Conservation (phyloP, 1,284 basidiomycete species). For the Tremellales sp. region DNA sequence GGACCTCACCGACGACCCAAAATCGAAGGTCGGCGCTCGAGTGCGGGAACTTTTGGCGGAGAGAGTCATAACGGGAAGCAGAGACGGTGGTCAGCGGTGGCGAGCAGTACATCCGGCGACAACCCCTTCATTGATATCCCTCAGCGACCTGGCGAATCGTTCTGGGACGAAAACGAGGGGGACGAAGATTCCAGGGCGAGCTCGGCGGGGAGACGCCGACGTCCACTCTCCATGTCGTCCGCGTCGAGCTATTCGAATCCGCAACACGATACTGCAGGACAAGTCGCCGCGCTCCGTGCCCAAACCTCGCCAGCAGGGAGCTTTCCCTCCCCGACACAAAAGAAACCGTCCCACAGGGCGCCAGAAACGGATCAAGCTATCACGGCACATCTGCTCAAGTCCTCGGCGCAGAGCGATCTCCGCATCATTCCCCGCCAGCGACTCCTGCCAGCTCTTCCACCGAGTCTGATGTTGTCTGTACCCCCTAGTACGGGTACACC, state of each 20-base stretch:
- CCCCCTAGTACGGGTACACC: constrained; percentile 15
- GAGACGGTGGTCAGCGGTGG: constrained; percentile 7
- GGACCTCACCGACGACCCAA: not conserved
- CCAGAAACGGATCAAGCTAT: constrained; percentile 19
- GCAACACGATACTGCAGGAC: not conserved
- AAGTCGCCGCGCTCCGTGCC: not conserved
- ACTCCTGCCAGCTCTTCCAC: not conserved
- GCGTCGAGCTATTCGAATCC: constrained; percentile 9
- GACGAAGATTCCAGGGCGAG: not conserved
- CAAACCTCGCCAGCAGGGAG: not conserved
- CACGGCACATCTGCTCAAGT: constrained; percentile 16
- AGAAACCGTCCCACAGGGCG: constrained; percentile 8
- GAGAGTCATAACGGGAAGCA: not conserved
- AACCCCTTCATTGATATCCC: not conserved
- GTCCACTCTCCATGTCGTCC: constrained; percentile 17
- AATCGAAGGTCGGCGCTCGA: constrained; percentile 1
- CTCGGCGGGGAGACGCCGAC: not conserved
- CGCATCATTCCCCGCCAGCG: constrained; percentile 14
- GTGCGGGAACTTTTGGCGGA: constrained; percentile 4
- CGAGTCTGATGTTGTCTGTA: not conserved
- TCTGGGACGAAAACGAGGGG: constrained; percentile 1
- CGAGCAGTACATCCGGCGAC: not conserved
- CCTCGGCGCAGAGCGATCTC: constrained; percentile 8
- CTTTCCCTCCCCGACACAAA: constrained; percentile 11
- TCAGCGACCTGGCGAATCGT: not conserved